These are phyloP conservation scores for Ceratobasidium sp. DNA, from an alignment of 1,284 basidiomycete species.

Conservation along the genomic window DNA sequence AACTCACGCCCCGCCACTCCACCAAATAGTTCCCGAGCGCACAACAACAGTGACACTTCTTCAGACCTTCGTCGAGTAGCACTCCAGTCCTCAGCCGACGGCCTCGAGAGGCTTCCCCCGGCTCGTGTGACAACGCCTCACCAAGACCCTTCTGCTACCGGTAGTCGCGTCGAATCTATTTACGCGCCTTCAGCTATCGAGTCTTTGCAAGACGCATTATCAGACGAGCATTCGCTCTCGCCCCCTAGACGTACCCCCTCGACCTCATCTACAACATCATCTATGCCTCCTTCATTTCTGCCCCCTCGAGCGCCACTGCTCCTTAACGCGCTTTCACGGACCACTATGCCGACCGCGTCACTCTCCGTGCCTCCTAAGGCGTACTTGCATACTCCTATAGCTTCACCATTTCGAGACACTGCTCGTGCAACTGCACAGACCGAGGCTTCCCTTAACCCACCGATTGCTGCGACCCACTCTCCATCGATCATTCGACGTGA, in stretches of 20 bases:
- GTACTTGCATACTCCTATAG: slow-evolving; percentile 44
- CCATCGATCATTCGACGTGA: slow-evolving; percentile 16
- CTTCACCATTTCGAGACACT: slow-evolving; percentile 47
- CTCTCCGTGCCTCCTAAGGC: slow-evolving; percentile 53
- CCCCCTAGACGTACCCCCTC: slow-evolving; percentile 24
- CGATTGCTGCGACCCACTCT: slow-evolving; percentile 34
- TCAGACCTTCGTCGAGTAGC: slow-evolving; percentile 10
- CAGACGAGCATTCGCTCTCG: slow-evolving; percentile 31
- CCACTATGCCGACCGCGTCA: slow-evolving; percentile 72
- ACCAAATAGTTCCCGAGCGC: background rate
- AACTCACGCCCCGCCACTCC: slow-evolving; percentile 14
- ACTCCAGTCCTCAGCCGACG: slow-evolving; percentile 1
- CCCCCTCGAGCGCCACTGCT: slow-evolving; percentile 60
- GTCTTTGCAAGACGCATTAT: slow-evolving; percentile 43
- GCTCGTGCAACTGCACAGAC: slow-evolving; percentile 46
- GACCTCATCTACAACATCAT: slow-evolving; percentile 23
- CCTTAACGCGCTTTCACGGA: slow-evolving; percentile 68
- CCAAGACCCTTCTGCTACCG: slow-evolving; percentile 4
- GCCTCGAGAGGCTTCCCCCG: slow-evolving; percentile 12
- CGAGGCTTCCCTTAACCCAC: slow-evolving; percentile 33
- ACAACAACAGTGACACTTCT: background rate
- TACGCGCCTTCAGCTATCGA: slow-evolving; percentile 39
- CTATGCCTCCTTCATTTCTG: slow-evolving; percentile 38
- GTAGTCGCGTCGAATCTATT: slow-evolving; percentile 12
- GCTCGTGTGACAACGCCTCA: slow-evolving; percentile 39